These are phyloP conservation scores for Colletotrichum echinochloae DNA, from an alignment of 2,329 filamentous ascomycete species.

Conservation along the genomic window DNA sequence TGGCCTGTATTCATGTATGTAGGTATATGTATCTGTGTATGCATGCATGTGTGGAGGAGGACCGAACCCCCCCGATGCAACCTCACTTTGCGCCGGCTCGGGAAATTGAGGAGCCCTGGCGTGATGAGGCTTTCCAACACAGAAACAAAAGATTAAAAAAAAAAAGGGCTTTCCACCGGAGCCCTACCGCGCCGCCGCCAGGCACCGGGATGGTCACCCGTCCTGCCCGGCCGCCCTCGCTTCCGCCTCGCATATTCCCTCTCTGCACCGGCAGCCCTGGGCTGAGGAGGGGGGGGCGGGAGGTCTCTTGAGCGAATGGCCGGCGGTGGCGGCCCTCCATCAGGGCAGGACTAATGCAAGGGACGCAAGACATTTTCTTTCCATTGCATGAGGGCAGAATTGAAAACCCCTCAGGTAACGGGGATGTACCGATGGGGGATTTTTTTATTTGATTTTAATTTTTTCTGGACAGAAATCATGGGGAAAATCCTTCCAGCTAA, in stretches of 20 bases:
- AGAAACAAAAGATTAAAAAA: background rate
- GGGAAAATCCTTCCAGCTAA: background rate
- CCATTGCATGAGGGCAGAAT: background rate
- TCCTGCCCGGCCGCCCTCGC: slow-evolving; percentile 19
- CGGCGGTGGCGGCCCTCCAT: slow-evolving; percentile 22
- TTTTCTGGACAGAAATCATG: background rate
- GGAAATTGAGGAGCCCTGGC: slow-evolving; percentile 3
- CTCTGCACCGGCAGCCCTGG: slow-evolving; percentile 26
- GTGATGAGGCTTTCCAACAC: slow-evolving; percentile 5
- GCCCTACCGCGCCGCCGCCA: slow-evolving; percentile 22
- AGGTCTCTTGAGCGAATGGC: slow-evolving; percentile 22
- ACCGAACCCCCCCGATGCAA: slow-evolving; percentile 28
- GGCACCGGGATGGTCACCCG: slow-evolving; percentile 25
- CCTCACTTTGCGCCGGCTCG: slow-evolving; percentile 5
- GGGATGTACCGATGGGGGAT: background rate
- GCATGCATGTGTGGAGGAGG: no score
- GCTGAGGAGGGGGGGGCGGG: no score
- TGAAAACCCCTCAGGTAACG: background rate
- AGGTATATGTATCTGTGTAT: background rate
- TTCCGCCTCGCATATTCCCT: slow-evolving; percentile 26
- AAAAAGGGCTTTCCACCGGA: slow-evolving; percentile 2
- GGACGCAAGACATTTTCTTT: slow-evolving; percentile 22
- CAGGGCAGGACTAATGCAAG: slow-evolving; percentile 38
- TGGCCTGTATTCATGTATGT: no score
- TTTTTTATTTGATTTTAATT: no score